These are phyloP conservation scores for Termitomyces sp. DNA, from an alignment of 768 basidiomycete species.

Conservation along the genomic window DNA sequence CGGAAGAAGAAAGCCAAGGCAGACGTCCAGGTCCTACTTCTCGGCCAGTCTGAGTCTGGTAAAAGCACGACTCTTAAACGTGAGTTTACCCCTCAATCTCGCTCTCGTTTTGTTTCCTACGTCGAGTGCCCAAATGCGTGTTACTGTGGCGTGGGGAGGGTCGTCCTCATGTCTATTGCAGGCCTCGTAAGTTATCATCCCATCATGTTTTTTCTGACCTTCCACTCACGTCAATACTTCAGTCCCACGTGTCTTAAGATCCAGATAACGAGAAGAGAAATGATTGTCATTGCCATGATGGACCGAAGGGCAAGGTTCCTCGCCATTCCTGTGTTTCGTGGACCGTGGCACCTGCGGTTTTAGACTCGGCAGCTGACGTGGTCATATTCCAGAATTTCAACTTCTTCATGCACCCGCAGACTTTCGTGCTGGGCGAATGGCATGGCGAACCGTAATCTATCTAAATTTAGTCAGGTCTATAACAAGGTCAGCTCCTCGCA, in stretches of 20 bases:
- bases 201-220: conserved; percentile 8
- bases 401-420: conserved; percentile 73
- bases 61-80: conserved; percentile 88
- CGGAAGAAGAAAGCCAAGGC: conserved; percentile 57
- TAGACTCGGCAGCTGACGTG: conserved; percentile 6
- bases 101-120: neutral
- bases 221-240: conserved; percentile 12
- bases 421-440: conserved; percentile 76
- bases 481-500: conserved; percentile 47
- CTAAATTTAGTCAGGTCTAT: conserved; percentile 83
- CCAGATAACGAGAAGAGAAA: neutral
- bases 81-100: conserved; percentile 39
- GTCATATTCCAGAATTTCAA: conserved; percentile 64
- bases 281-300: neutral
- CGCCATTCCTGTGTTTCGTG: neutral
- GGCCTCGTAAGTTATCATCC: conserved; percentile 12
- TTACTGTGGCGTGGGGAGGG: neutral
- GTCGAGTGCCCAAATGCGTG: neutral
- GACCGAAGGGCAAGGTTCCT: neutral
- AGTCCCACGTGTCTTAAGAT: conserved; percentile 12
- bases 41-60: conserved; percentile 88
- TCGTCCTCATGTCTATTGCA: neutral
- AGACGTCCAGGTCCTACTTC: conserved; percentile 72
- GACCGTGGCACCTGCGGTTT: neutral
- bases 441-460: conserved; percentile 87